Percentiles rank a stretch among this genome's conserved stretches.
Evolutionary conservation across 345 rosid genomes (phyloP).

Genomic region (Barbarea vulgaris): DNA sequence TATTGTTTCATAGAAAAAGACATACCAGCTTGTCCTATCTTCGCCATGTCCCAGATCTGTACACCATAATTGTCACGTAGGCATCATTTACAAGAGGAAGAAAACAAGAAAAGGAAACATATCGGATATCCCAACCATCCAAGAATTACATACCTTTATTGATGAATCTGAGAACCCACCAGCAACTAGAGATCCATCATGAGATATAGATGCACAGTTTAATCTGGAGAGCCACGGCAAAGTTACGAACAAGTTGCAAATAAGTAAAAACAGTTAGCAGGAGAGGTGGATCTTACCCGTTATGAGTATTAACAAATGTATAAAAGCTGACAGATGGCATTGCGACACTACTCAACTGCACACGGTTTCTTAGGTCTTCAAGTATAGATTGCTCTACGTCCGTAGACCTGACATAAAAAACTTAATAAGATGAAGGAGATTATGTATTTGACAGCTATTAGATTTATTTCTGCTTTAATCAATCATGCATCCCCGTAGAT

Average conservation of each 20-base stretch:
- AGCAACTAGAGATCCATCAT: conserved; percentile 96
- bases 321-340: conserved; percentile 95
- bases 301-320: conserved; percentile 89
- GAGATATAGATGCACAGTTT: conserved; percentile 90
- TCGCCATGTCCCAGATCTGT: conserved; percentile 98
- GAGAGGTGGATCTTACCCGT: conserved; percentile 58
- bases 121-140: conserved; percentile 20
- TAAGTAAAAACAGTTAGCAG: conserved; percentile 7
- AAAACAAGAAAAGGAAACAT: conserved; percentile 16
- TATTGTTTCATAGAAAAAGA: conserved; percentile 11
- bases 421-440: conserved; percentile 2
- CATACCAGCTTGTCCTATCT: conserved; percentile 82
- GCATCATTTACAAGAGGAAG: conserved; percentile 8
- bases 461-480: background rate
- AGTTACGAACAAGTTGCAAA: conserved; percentile 22
- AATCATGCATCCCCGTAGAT: background rate
- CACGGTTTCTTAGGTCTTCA: conserved; percentile 94
- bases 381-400: conserved; percentile 93
- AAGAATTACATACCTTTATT: conserved; percentile 55
- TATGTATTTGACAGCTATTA: conserved; percentile 9
- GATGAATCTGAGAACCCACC: conserved; percentile 99
- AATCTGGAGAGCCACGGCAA: conserved; percentile 49
- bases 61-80: conserved; percentile 39
- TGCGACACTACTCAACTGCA: conserved; percentile 76
- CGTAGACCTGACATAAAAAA: conserved; percentile 52